Evolutionary conservation across 1,139 yeast genomes (phyloP).

Genomic region (Debaryomyces nepalensis): DNA sequence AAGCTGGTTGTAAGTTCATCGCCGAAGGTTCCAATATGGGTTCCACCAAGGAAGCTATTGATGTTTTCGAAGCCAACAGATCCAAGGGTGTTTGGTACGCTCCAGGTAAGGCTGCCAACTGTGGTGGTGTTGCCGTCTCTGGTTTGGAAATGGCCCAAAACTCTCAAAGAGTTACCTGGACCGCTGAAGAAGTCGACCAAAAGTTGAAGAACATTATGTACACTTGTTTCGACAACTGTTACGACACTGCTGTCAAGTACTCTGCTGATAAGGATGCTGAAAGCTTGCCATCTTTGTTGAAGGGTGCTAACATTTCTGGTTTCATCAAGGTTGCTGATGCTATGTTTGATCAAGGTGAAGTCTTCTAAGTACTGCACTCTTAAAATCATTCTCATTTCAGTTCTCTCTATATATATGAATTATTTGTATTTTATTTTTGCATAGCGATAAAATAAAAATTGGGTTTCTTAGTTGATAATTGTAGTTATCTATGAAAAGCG

Average conservation of each 20-base stretch:
- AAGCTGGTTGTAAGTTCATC: slow-evolving; percentile 88
- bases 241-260: slow-evolving; percentile 82
- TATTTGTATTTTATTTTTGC: slow-evolving; percentile 6
- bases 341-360: slow-evolving; percentile 97
- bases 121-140: slow-evolving; percentile 99
- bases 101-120: slow-evolving; percentile 99
- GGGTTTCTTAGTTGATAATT: background rate
- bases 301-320: slow-evolving; percentile 99
- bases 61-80: slow-evolving; percentile 89
- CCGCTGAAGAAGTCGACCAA: slow-evolving; percentile 84
- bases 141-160: slow-evolving; percentile 99
- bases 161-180: slow-evolving; percentile 91
- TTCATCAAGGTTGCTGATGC: slow-evolving; percentile 98
- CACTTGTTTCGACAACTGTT: slow-evolving; percentile 91
- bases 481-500: background rate
- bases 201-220: slow-evolving; percentile 91
- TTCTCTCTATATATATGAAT: slow-evolving; percentile 11
- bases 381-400: slow-evolving; percentile 10
- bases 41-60: slow-evolving; percentile 95
- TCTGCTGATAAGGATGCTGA: slow-evolving; percentile 65
- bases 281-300: slow-evolving; percentile 84
- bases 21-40: slow-evolving; percentile 99
- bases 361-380: slow-evolving; percentile 39
- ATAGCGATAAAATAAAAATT: slow-evolving; percentile 6
- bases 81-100: slow-evolving; percentile 90